Evolutionary conservation across 441 rosid genomes (phyloP), one percentile per base, ranked within the genome.

Genomic region (Isatis lusitanica): DNA sequence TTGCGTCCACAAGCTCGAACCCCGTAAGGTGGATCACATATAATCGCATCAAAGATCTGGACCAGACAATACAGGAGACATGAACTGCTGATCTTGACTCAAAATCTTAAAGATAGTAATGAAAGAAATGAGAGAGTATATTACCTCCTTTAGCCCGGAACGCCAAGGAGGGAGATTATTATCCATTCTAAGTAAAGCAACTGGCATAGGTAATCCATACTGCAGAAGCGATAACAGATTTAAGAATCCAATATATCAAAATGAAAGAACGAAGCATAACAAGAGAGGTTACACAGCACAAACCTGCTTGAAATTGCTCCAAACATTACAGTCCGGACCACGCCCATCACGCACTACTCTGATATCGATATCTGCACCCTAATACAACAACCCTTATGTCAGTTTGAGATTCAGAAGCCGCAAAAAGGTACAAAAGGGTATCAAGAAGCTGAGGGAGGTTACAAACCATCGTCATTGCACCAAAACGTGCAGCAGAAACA

Each of bases 301-400:
- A 74, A 93, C 99, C 97, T 95, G 99, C 83, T 95, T 91, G 85
- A 95, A 95, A 79, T 93, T 95, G 82, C 98, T 95, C 97, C 99
- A 95, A 47, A 95, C 93, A 79, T 93, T 92, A 81, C 95, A 87
- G 48, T 93, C 88, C 24, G 99, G 98, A 46, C 98, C 97, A 73
- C 89, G 97, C 13, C 99, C 99, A 82, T 93, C 97, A 63, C 96
- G 97, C 11, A 95, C 96, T 36, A 91, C 97, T 75, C 99, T 83
- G 38, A 95, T 93, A 81, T 95, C 98, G 12, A 95, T 95, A 70
- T 95, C 97, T 74, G 99, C 96, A 76, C 99, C 99, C 98, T 95
- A 82, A 72, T 10, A 52, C 65, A 83, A 73, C 0, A 43, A 75
- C 66, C 73, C 46, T 21, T 72, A 38, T 7, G 38, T 69, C 35